Evolutionary conservation across 1,284 basidiomycete species (phyloP), one percentile per base, ranked within the genome.

Genomic region (Leccinum subspadiceum): DNA sequence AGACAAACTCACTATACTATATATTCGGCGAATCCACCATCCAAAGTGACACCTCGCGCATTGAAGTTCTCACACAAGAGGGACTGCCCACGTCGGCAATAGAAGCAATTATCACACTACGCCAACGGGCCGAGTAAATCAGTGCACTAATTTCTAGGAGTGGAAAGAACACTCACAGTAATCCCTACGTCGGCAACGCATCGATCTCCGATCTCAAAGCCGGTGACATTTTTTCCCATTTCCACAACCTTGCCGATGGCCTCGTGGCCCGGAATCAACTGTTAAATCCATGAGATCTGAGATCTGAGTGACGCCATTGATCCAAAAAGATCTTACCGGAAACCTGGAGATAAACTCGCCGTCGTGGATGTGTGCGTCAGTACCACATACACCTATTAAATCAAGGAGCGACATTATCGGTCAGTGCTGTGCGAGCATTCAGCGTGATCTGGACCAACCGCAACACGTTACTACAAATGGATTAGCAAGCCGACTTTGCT

Each of bases 21-120:
- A 75, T 93, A 94, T 73, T 92, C 91, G 46, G 92, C 89, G 70
- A 95, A 94, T n/a, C 92, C 93, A 60, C 93, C 93, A 60, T 87
- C 84, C 62, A 82, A 73, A 53, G 85, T 90, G 53, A 93, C 89
- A 54, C 93, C 93, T 13, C 87, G 79, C 33, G 87, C 84, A 56
- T 84, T 78, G 74, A 93, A 93, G 76, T 90, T 84, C 75, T 93
- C 89, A 75, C 92, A 95, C 70, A 90, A 71, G 67, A 90, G 73
- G 59, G 83, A 78, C 76, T 87, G 75, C 5, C 92, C 92, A 56
- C 90, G 84, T 44, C 91, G 84, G 73, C 93, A 94, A 75, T 86
- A 93, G 78, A 92, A 92, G 75, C 93, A 94, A 60, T 79, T 77
- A 10, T 85, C 86, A 71, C 93, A 94, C 88, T 91, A 57, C 26